Evolutionary conservation across 108 stramenopile genomes (phyloP).

Genomic region (Asterionellopsis glacialis): DNA sequence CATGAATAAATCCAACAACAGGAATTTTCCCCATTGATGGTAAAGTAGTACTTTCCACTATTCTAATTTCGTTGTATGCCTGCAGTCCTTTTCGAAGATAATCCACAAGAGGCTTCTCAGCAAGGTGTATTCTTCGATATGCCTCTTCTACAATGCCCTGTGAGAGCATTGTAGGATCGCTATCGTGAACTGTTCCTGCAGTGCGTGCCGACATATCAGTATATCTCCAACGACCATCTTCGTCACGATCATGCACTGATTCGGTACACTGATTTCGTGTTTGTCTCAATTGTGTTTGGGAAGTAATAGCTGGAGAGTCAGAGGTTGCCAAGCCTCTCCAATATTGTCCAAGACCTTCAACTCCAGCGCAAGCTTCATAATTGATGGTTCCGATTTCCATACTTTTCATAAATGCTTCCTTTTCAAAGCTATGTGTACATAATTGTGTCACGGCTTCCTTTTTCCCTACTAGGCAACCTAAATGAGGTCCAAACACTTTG

Average conservation of each 20-base stretch:
- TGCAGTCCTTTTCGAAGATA: conserved; percentile 11
- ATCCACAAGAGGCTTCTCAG: conserved; percentile 17
- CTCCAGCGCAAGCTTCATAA: conserved; percentile 78
- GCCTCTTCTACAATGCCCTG: neutral
- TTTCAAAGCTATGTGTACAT: neutral
- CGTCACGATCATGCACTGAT: neutral
- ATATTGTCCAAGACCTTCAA: conserved; percentile 53
- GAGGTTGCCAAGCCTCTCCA: conserved; percentile 20
- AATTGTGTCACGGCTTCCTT: conserved; percentile 14
- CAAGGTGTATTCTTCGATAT: conserved; percentile 12
- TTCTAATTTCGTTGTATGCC: conserved; percentile 3
- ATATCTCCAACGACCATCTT: too few species aligned
- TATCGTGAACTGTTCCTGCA: neutral
- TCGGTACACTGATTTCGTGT: conserved; percentile 5
- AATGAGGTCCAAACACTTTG: conserved; percentile 80
- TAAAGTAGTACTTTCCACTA: neutral
- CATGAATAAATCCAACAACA: conserved; percentile 57
- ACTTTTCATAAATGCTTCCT: conserved; percentile 1
- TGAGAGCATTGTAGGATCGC: neutral
- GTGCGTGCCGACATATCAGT: too few species aligned
- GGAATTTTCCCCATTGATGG: conserved; percentile 34
- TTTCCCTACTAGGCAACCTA: conserved; percentile 52
- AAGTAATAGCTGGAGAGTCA: too few species aligned
- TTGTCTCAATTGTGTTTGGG: neutral
- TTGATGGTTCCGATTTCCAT: conserved; percentile 71